phyloP scores from a whole-genome alignment of 371 early-diverging fungal genomes.

The Mortierella sp. region DNA sequence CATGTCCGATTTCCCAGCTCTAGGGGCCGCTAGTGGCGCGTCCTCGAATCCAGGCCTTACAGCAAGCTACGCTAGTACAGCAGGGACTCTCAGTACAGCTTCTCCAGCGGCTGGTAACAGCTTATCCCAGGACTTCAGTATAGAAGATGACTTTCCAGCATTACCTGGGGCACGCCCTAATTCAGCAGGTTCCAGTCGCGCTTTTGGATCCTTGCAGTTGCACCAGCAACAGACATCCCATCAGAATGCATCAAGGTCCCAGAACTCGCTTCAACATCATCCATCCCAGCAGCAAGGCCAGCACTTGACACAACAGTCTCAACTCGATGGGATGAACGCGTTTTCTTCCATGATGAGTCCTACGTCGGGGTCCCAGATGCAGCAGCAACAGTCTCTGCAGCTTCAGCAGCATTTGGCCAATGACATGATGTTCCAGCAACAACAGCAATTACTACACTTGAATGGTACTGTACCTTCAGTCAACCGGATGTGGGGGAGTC shows the following conservation, averaged over 20 bases:
- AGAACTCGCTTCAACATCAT: constrained; percentile 26
- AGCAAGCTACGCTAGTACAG: constrained; percentile 51
- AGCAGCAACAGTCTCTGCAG: constrained; percentile 48
- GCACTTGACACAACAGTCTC: constrained; percentile 32
- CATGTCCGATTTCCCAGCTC: constrained; percentile 60
- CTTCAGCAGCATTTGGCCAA: constrained; percentile 49
- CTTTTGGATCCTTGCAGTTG: constrained; percentile 29
- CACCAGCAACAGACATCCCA: constrained; percentile 34
- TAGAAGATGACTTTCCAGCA: constrained; percentile 53
- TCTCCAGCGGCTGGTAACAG: constrained; percentile 27
- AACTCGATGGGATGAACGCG: constrained; percentile 31
- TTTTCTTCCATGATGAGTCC: constrained; percentile 39
- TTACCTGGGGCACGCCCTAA: constrained; percentile 49
- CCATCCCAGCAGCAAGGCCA: constrained; percentile 36
- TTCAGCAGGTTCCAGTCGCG: constrained; percentile 27
- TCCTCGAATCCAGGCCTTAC: constrained; percentile 42
- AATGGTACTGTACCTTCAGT: no score
- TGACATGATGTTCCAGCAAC: constrained; percentile 47
- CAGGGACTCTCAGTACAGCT: constrained; percentile 35
- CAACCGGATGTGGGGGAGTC: no score
- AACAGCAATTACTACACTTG: constrained; percentile 48
- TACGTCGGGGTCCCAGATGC: constrained; percentile 41
- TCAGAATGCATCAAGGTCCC: constrained; percentile 24
- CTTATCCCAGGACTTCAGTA: constrained; percentile 48
- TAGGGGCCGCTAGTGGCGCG: constrained; percentile 39